A percentile compares a stretch with the other conserved stretches of the same genome.
Conservation (phyloP, 495 filamentous ascomycete genomes). For the Daldinia grandis region DNA sequence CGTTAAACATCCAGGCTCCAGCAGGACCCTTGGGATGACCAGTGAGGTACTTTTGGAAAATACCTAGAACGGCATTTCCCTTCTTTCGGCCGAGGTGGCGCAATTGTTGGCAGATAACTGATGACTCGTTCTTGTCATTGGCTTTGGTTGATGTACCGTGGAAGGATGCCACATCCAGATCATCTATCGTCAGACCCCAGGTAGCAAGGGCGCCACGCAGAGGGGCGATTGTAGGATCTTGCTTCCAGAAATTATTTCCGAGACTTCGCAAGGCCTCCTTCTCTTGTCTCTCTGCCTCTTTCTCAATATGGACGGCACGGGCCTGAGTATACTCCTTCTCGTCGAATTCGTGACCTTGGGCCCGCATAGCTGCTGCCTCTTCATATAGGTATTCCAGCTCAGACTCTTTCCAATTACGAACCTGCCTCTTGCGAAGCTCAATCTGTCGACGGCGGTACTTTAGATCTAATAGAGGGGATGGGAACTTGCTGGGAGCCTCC, state of each 20-base stretch:
- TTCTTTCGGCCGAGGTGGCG: slow-evolving; percentile 92
- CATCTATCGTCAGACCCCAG: slow-evolving; percentile 97
- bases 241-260: slow-evolving; percentile 98
- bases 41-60: slow-evolving; percentile 99
- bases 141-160: slow-evolving; percentile 98
- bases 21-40: slow-evolving; percentile 99
- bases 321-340: slow-evolving; percentile 88
- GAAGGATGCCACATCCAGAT: slow-evolving; percentile 94
- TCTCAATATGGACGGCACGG: slow-evolving; percentile 84
- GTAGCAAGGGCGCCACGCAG: slow-evolving; percentile 93
- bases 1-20: slow-evolving; percentile 99
- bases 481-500: slow-evolving; percentile 88
- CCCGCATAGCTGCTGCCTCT: slow-evolving; percentile 89
- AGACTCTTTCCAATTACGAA: slow-evolving; percentile 94
- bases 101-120: slow-evolving; percentile 96
- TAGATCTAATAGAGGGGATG: slow-evolving; percentile 93
- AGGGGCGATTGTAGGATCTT: slow-evolving; percentile 90
- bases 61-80: slow-evolving; percentile 94
- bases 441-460: slow-evolving; percentile 96
- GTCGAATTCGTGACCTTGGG: slow-evolving; percentile 73
- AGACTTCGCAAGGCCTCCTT: slow-evolving; percentile 89
- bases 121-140: slow-evolving; percentile 99
- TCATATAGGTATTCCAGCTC: slow-evolving; percentile 93
- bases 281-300: slow-evolving; percentile 88
- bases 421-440: slow-evolving; percentile 87